Percentiles rank a stretch among this genome's conserved stretches.
phyloP scores from a whole-genome alignment of 2,329 filamentous ascomycete species.

The Talaromyces sp. region DNA sequence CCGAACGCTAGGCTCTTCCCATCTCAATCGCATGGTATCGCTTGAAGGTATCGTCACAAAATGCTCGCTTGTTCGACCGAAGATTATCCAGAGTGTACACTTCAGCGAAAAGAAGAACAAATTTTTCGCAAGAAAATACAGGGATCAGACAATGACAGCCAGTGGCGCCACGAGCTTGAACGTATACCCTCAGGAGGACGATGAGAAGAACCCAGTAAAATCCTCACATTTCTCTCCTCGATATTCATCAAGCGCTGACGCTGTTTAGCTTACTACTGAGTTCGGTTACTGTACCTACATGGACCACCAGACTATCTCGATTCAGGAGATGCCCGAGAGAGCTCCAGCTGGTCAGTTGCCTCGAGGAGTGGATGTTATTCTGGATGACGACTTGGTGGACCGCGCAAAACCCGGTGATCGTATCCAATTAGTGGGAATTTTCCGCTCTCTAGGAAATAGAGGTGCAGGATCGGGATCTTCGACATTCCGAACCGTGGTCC shows the following conservation, averaged over 20 bases:
- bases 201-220: slow-evolving; percentile 74
- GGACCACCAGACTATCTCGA: slow-evolving; percentile 95
- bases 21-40: slow-evolving; percentile 95
- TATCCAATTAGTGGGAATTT: slow-evolving; percentile 95
- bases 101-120: slow-evolving; percentile 83
- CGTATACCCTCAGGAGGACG: slow-evolving; percentile 91
- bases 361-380: slow-evolving; percentile 89
- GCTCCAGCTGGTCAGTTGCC: slow-evolving; percentile 94
- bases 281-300: slow-evolving; percentile 95
- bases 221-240: neutral
- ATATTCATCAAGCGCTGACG: slow-evolving; percentile 4
- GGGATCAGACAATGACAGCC: slow-evolving; percentile 92
- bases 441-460: slow-evolving; percentile 87
- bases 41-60: slow-evolving; percentile 96
- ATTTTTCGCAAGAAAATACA: slow-evolving; percentile 86
- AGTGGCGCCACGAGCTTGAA: slow-evolving; percentile 83
- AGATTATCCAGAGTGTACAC: slow-evolving; percentile 97
- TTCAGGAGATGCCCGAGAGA: slow-evolving; percentile 98
- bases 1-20: slow-evolving; percentile 79
- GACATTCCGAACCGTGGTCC: slow-evolving; percentile 87
- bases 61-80: slow-evolving; percentile 90
- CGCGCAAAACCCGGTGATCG: slow-evolving; percentile 91
- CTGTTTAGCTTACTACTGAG: slow-evolving; percentile 69
- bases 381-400: slow-evolving; percentile 96
- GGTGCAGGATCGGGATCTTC: slow-evolving; percentile 88